A percentile compares a stretch with the other conserved stretches of the same genome.
phyloP scores from a whole-genome alignment of 2,329 filamentous ascomycete genomes.

The Podosphaera xanthii region DNA sequence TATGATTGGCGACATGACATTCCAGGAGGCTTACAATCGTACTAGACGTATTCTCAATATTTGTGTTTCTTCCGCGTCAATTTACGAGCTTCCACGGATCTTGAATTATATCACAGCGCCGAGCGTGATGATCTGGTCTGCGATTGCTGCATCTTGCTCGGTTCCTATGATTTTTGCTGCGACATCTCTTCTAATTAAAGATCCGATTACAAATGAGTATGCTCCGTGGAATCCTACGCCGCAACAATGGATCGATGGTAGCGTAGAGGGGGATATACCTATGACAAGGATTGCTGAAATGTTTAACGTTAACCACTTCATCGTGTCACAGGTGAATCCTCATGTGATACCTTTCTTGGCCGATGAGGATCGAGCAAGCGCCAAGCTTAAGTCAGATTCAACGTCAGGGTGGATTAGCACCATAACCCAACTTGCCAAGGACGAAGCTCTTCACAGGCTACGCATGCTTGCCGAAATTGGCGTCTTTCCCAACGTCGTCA shows the following conservation, averaged over 20 bases:
- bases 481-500: slow-evolving; percentile 54
- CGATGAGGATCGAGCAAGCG: slow-evolving; percentile 37
- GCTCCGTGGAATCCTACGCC: slow-evolving; percentile 70
- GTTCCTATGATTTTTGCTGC: slow-evolving; percentile 71
- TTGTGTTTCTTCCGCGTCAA: slow-evolving; percentile 66
- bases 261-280: slow-evolving; percentile 80
- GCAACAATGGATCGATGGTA: slow-evolving; percentile 80
- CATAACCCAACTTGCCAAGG: slow-evolving; percentile 50
- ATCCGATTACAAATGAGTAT: slow-evolving; percentile 54
- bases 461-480: slow-evolving; percentile 62
- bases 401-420: slow-evolving; percentile 34
- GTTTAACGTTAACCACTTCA: slow-evolving; percentile 97
- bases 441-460: slow-evolving; percentile 60
- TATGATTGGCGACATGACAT: slow-evolving; percentile 72
- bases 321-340: slow-evolving; percentile 90
- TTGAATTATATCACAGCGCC: slow-evolving; percentile 87
- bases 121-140: slow-evolving; percentile 90
- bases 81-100: slow-evolving; percentile 68
- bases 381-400: slow-evolving; percentile 17
- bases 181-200: slow-evolving; percentile 60
- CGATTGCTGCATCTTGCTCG: slow-evolving; percentile 86
- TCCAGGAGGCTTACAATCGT: slow-evolving; percentile 89
- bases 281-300: slow-evolving; percentile 78
- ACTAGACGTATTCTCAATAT: slow-evolving; percentile 84
- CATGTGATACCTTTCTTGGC: slow-evolving; percentile 73